Evolutionary conservation across 176 grass and related monocot species (phyloP).

Genomic region (Oryza nivara): DNA sequence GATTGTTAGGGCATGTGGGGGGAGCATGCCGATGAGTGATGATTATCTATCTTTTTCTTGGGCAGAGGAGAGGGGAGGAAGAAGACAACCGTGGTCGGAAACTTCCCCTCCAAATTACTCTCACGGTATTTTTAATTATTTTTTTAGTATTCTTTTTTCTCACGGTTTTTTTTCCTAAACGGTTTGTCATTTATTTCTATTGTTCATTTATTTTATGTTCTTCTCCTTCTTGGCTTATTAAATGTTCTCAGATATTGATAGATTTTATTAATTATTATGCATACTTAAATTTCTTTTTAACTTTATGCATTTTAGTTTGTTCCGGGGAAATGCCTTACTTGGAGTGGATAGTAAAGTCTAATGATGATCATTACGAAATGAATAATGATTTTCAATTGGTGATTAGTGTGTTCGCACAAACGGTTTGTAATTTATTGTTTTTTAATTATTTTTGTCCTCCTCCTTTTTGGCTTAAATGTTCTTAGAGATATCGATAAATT

Average conservation of each 20-base stretch:
- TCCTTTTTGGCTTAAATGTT: too few relatives aligned
- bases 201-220: background rate
- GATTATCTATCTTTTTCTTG: constrained; percentile 14
- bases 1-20: constrained; percentile 43
- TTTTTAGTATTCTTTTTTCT: background rate
- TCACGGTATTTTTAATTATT: too few relatives aligned
- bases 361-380: background rate
- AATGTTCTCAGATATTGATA: background rate
- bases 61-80: constrained; percentile 27
- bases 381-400: background rate
- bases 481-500: too few relatives aligned
- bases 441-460: too few relatives aligned
- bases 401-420: background rate
- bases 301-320: too few relatives aligned
- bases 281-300: too few relatives aligned
- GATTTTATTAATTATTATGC: background rate
- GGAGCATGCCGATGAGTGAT: constrained; percentile 43
- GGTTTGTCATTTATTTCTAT: background rate
- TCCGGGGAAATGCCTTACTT: background rate
- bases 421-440: too few relatives aligned
- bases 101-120: background rate
- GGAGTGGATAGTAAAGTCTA: background rate
- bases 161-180: background rate
- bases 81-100: constrained; percentile 47
- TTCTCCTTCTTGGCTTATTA: background rate